phyloP scores from a whole-genome alignment of 1,139 yeast genomes.

The Meyerozyma athensensis region DNA sequence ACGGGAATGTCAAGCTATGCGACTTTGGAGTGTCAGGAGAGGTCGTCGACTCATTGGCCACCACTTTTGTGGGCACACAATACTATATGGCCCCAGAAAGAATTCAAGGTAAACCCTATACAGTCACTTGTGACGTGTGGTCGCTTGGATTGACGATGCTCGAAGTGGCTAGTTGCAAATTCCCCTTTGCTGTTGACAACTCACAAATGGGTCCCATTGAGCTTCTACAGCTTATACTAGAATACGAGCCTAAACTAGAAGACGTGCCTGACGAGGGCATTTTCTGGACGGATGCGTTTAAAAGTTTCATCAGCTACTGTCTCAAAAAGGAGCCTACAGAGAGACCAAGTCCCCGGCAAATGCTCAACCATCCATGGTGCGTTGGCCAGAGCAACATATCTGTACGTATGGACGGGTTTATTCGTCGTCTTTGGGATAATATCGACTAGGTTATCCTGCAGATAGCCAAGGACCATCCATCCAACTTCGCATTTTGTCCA shows the following conservation, averaged over 20 bases:
- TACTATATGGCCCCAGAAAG: constrained; percentile 18
- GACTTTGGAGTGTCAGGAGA: constrained; percentile 99
- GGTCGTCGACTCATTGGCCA: constrained; percentile 89
- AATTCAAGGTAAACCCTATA: constrained; percentile 16
- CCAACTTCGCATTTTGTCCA: constrained; percentile 8
- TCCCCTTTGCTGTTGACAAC: constrained; percentile 50
- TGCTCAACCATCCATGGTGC: constrained; percentile 91
- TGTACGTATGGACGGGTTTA: constrained; percentile 86
- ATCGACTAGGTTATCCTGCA: constrained; percentile 1
- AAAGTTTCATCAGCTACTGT: constrained; percentile 77
- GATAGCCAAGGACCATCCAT: background rate
- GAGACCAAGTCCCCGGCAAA: constrained; percentile 89
- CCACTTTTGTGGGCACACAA: constrained; percentile 92
- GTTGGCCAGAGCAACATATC: constrained; percentile 62
- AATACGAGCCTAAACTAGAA: constrained; percentile 58
- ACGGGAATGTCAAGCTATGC: constrained; percentile 85
- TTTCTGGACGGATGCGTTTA: constrained; percentile 76
- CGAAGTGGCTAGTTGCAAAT: constrained; percentile 87
- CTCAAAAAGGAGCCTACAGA: constrained; percentile 72
- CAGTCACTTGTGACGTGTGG: constrained; percentile 49
- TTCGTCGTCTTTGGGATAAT: constrained; percentile 65
- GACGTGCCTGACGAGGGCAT: constrained; percentile 78
- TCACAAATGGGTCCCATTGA: constrained; percentile 67
- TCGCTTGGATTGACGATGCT: constrained; percentile 84
- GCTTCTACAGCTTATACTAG: constrained; percentile 71